These are phyloP conservation scores for Trichoderma pleuroti DNA, from an alignment of 2,329 filamentous ascomycete genomes.

Conservation along the genomic window DNA sequence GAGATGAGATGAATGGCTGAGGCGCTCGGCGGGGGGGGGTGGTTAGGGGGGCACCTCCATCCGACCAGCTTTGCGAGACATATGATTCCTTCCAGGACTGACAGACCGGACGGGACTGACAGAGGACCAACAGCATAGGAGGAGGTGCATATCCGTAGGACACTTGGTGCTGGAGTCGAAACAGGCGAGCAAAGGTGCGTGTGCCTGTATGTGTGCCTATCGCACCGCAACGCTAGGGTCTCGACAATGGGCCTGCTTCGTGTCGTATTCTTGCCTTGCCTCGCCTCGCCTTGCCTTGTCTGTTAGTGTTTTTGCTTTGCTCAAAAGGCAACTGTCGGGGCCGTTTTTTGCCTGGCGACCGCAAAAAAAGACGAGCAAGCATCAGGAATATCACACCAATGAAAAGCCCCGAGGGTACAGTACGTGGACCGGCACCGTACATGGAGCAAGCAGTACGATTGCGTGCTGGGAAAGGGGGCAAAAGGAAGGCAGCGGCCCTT, in stretches of 20 bases:
- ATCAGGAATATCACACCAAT: neutral
- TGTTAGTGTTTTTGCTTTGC: neutral
- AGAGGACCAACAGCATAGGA: neutral
- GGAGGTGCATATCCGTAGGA: neutral
- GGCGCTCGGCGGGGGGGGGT: neutral
- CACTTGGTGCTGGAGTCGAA: neutral
- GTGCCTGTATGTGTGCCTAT: neutral
- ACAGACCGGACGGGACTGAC: too few relatives aligned
- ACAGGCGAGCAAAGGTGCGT: neutral
- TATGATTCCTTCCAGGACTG: neutral
- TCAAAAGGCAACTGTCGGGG: neutral
- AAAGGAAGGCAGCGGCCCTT: neutral
- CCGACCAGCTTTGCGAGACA: neutral
- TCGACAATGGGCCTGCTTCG: neutral
- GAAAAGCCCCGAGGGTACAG: neutral
- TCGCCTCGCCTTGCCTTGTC: neutral
- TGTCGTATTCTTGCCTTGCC: neutral
- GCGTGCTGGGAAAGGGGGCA: neutral
- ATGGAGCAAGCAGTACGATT: neutral
- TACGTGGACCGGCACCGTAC: neutral
- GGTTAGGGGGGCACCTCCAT: neutral
- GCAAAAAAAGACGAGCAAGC: neutral
- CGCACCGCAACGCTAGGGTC: neutral
- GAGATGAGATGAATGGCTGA: slow-evolving; percentile 3
- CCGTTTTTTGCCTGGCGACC: neutral